Base-by-base conservation (phyloP, 345 rosid species). In the Eucalyptus grandis region DNA sequence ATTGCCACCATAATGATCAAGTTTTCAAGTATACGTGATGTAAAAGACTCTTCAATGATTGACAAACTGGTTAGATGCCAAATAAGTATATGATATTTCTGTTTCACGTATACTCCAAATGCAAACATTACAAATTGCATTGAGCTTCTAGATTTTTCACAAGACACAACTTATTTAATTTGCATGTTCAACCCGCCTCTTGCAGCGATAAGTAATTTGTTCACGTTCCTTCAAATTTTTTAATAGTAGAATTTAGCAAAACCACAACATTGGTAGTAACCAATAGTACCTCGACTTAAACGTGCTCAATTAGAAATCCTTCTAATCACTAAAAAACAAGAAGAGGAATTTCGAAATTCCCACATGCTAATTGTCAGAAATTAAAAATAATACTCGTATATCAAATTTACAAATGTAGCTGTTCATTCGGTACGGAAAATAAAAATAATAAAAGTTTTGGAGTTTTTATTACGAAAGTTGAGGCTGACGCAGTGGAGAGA, bases 141-240 rank as follows among this genome's bases (percentile, higher is more conserved):
- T n/a, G 27, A 40, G 21, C 47, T 11, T 77, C 40, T 11, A 11
- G 27, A 11, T 40, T 15, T 77, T 11, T 77, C 0, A 2, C 7
- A 11, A 44, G 15, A 3, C 7, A 9, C 2, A 5, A 12, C 14
- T 14, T 37, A 10, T 37, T 21, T 72, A 19, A 72, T 21, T 37
- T 14, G 15, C 14, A 4, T 11, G 13, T 10, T 37, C 30, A 2
- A 77, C 46, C 15, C 2, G 2, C 15, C 7, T 77, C 47, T 37
- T 4, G 2, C 0, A 11, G 0, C 15, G 2, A 77, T 0, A 44
- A 2, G 83, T 43, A 21, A 77, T 19, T 19, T 21, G 15, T 46
- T 21, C 83, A 11, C 0, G 2, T 69, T 69, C 81, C 11, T 17
- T 31, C 19, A 5, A 16, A 5, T 3, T 34, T 34, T 69, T 37